Base-by-base conservation (phyloP, 139 green algal species). In the Chlamydomonas sphaeroides region DNA sequence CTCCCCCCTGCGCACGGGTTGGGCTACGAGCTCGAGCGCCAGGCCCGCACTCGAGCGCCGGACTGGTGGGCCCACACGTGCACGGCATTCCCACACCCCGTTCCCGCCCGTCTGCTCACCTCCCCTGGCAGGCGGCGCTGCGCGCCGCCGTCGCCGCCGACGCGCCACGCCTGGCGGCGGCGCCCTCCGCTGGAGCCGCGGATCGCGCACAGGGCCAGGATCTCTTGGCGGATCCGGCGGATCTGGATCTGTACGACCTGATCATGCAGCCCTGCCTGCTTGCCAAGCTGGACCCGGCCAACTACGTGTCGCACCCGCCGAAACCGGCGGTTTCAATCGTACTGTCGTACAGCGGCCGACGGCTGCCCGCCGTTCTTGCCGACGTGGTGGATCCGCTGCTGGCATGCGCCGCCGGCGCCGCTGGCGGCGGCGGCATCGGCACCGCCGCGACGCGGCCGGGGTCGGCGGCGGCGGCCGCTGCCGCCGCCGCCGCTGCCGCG, bases 221-320 rank as follows among this genome's bases (percentile, higher is more conserved):
- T 25, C 5, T 57, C 17, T 1, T 49, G 1, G 68, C 68, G 8
- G 45, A 77, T 21, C 68, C 68, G 6, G 33, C 39, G 20, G 68
- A 77, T 48, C 48, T 77, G 3, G 68, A 77, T 0, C 68, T 77
- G 68, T 77, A 77, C 68, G 45, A 77, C n/a, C 68, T 77, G 4
- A 32, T 77, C 8, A 45, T 77, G 20, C n/a, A 4, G 17, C 68
- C 45, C n/a, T 77, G 68, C 68, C 32, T 45, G 8, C n/a, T 33
- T 0, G 68, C 68, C 0, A n/a, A 7, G 26, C 68, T 77, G 32
- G 68, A 77, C 20, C 68, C 68, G 5, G 0, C 3, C 18, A 63
- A 45, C 45, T 63, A 65, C 48, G 68, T 48, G n/a, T 77, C 68
- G 20, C 65, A 77, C 68, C 68, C 68, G 32, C 45, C 68, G 18